These are phyloP conservation scores for Ochromonadaceae sp. DNA, from an alignment of 352 stramenopile genomes.

Conservation along the genomic window DNA sequence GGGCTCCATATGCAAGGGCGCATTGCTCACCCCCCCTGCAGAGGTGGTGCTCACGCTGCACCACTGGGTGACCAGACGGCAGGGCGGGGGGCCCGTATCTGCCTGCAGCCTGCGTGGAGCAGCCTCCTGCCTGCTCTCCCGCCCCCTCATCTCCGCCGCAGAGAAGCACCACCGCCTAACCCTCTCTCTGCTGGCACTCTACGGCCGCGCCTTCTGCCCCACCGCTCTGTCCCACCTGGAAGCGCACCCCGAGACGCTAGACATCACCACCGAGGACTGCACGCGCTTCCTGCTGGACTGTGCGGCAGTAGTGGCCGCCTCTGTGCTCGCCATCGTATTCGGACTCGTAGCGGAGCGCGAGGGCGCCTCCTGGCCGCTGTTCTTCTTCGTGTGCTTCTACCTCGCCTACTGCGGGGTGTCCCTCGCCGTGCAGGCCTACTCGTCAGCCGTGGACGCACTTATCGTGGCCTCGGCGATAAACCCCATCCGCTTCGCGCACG, in stretches of 20 bases:
- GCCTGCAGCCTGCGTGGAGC: background rate
- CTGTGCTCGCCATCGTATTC: background rate
- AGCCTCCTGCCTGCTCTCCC: background rate
- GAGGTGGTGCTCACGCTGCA: background rate
- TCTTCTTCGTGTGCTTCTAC: background rate
- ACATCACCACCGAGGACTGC: background rate
- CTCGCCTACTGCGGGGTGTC: background rate
- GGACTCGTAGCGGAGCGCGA: background rate
- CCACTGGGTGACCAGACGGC: background rate
- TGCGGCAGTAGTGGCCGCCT: background rate
- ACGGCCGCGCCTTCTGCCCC: background rate
- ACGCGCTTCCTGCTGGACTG: background rate
- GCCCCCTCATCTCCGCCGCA: background rate
- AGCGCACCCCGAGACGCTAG: background rate
- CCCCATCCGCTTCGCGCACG: background rate
- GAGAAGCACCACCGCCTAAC: background rate
- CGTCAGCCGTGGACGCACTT: slow-evolving; percentile 2
- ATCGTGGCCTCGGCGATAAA: background rate
- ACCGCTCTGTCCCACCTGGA: background rate
- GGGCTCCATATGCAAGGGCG: slow-evolving; percentile 10
- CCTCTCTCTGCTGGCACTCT: slow-evolving; percentile 1
- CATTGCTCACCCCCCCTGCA: background rate
- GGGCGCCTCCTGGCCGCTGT: background rate
- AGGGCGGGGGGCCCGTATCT: background rate
- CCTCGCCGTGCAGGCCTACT: background rate